Evolutionary conservation across 176 grass and related monocot species (phyloP).

Genomic region (Paspalum vaginatum): DNA sequence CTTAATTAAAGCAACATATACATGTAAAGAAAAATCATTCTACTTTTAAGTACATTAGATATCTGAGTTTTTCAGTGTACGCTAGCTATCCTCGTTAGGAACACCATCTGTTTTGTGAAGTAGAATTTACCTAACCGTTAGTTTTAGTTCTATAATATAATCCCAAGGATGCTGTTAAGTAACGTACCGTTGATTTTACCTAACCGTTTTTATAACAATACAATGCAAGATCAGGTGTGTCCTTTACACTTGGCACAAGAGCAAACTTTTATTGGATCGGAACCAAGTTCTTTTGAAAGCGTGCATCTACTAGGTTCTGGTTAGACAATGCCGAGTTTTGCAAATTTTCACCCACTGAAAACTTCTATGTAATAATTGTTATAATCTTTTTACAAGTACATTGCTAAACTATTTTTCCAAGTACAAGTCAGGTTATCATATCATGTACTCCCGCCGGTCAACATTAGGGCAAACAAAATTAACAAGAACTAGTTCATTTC

Average conservation of each 20-base stretch:
- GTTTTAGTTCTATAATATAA: neutral
- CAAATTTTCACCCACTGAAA: neutral
- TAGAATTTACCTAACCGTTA: neutral
- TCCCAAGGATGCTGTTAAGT: neutral
- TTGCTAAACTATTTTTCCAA: no score
- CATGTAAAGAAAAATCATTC: no score
- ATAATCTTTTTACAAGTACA: no score
- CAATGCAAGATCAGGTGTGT: conserved; percentile 10
- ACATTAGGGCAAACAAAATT: no score
- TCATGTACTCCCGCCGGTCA: no score
- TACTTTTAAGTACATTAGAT: neutral
- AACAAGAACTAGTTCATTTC: no score
- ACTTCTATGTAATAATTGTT: neutral
- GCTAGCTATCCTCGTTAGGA: neutral
- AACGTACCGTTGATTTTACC: no score
- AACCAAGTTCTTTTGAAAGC: conserved; percentile 42
- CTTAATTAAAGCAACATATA: no score
- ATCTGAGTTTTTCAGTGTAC: neutral
- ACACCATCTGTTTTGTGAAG: neutral
- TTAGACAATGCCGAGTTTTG: neutral
- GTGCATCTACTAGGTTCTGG: conserved; percentile 2
- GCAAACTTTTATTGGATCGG: conserved; percentile 23
- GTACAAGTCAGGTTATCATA: no score
- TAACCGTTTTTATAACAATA: neutral
- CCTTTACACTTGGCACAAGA: conserved; percentile 38